These are phyloP conservation scores for Chrysanthemum lavandulifolium DNA, from an alignment of 129 eudicot species.

Conservation along the genomic window DNA sequence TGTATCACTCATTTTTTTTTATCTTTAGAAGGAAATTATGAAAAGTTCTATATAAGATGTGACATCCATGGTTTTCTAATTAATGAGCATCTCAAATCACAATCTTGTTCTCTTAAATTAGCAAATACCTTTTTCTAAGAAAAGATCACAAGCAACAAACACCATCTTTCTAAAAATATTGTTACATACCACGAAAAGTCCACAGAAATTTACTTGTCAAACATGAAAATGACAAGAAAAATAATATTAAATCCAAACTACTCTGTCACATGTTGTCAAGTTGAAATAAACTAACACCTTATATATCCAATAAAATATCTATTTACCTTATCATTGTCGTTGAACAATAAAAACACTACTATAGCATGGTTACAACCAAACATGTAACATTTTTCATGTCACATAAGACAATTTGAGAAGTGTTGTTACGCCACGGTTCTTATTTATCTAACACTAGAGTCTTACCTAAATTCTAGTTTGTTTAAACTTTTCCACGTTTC, in stretches of 20 bases:
- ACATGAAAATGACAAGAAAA: conserved; percentile 6
- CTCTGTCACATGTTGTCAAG: conserved; percentile 21
- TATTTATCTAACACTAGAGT: neutral
- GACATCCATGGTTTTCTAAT: no score
- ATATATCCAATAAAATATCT: neutral
- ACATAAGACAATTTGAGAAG: neutral
- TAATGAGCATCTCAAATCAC: no score
- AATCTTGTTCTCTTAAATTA: no score
- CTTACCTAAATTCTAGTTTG: conserved; percentile 13
- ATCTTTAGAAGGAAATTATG: no score
- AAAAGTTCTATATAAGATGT: no score
- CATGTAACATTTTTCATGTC: no score
- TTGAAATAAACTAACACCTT: conserved; percentile 7
- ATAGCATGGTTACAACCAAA: neutral
- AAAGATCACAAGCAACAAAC: conserved; percentile 16
- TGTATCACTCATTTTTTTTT: no score
- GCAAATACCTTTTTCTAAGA: neutral
- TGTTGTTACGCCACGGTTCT: conserved; percentile 30
- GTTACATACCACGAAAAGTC: neutral
- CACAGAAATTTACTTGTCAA: conserved; percentile 17
- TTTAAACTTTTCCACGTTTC: conserved; percentile 16
- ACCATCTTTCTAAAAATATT: neutral
- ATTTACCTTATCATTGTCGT: conserved; percentile 4
- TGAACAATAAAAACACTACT: conserved; percentile 22
- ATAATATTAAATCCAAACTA: conserved; percentile 1